A percentile compares a stretch with the other conserved stretches of the same genome.
Conservation (phyloP, 306 rosid genomes). For the Senna tora region DNA sequence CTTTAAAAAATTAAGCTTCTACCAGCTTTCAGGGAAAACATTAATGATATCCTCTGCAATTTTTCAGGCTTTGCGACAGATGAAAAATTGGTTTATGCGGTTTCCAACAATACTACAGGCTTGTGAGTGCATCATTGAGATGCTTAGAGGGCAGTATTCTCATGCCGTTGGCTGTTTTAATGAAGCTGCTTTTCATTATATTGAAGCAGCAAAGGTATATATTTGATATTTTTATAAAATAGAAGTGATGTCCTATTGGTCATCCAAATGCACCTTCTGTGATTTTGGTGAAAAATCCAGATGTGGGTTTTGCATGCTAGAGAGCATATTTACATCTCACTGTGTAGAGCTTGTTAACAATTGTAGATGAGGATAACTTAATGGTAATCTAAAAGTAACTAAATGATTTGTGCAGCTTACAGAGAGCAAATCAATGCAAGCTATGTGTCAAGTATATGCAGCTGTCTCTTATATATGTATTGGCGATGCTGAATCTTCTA, state of each 20-base stretch:
- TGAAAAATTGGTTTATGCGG: slow-evolving; percentile 86
- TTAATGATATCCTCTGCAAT: slow-evolving; percentile 32
- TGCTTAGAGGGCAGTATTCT: slow-evolving; percentile 96
- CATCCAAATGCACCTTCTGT: slow-evolving; percentile 27
- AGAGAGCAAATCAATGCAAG: slow-evolving; percentile 93
- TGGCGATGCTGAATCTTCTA: slow-evolving; percentile 94
- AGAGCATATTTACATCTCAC: slow-evolving; percentile 23
- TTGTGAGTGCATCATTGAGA: slow-evolving; percentile 90
- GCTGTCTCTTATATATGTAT: slow-evolving; percentile 94
- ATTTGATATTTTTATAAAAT: slow-evolving; percentile 25
- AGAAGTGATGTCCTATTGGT: slow-evolving; percentile 21
- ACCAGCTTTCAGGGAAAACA: slow-evolving; percentile 20
- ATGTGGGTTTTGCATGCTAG: slow-evolving; percentile 38
- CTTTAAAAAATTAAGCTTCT: slow-evolving; percentile 9
- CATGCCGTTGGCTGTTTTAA: slow-evolving; percentile 87
- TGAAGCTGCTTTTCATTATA: slow-evolving; percentile 86
- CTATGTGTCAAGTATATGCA: slow-evolving; percentile 88
- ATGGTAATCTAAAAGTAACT: slow-evolving; percentile 38
- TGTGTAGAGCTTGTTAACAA: slow-evolving; percentile 18
- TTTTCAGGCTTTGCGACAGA: slow-evolving; percentile 87
- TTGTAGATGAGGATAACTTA: slow-evolving; percentile 29
- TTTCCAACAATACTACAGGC: slow-evolving; percentile 95
- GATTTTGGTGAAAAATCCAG: slow-evolving; percentile 32
- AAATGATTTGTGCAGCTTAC: slow-evolving; percentile 65
- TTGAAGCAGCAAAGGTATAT: slow-evolving; percentile 84